A percentile compares a stretch with the other conserved stretches of the same genome.
These are phyloP conservation scores for Fusarium secorum DNA, from an alignment of 2,329 filamentous ascomycete genomes.

Conservation along the genomic window DNA sequence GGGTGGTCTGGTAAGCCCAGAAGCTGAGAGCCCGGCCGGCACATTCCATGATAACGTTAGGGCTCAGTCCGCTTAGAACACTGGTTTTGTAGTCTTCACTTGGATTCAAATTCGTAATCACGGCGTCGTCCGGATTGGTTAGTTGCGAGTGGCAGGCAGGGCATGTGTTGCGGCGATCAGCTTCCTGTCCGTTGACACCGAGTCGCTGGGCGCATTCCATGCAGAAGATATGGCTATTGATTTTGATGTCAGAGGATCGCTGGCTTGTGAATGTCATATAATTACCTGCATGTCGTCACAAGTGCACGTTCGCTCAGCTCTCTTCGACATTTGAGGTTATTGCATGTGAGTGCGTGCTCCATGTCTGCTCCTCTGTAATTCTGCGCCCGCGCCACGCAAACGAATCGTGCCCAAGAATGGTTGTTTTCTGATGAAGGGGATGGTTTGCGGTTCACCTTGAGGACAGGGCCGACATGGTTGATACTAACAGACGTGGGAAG, in stretches of 20 bases:
- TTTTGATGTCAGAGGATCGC: background rate
- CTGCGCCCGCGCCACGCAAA: background rate
- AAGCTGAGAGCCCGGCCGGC: slow-evolving; percentile 80
- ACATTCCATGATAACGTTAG: slow-evolving; percentile 85
- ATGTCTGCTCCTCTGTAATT: slow-evolving; percentile 53
- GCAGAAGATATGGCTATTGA: slow-evolving; percentile 82
- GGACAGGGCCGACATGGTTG: background rate
- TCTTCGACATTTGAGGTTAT: slow-evolving; percentile 77
- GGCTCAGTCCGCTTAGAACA: slow-evolving; percentile 82
- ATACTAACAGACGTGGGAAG: background rate
- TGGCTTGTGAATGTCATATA: background rate
- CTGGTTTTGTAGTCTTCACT: slow-evolving; percentile 91
- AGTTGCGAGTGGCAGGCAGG: slow-evolving; percentile 79
- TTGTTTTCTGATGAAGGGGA: background rate
- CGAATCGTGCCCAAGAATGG: background rate
- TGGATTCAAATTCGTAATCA: slow-evolving; percentile 75
- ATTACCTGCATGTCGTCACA: slow-evolving; percentile 86
- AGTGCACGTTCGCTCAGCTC: slow-evolving; percentile 76
- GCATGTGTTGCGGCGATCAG: slow-evolving; percentile 60
- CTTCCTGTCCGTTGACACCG: slow-evolving; percentile 61
- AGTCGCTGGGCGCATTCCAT: slow-evolving; percentile 72
- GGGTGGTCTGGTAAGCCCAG: slow-evolving; percentile 85
- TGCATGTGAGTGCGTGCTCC: slow-evolving; percentile 81
- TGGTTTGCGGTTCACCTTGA: background rate
- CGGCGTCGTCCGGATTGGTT: slow-evolving; percentile 76